Conservation (phyloP, 768 basidiomycete genomes). For the Suillus spraguei region DNA sequence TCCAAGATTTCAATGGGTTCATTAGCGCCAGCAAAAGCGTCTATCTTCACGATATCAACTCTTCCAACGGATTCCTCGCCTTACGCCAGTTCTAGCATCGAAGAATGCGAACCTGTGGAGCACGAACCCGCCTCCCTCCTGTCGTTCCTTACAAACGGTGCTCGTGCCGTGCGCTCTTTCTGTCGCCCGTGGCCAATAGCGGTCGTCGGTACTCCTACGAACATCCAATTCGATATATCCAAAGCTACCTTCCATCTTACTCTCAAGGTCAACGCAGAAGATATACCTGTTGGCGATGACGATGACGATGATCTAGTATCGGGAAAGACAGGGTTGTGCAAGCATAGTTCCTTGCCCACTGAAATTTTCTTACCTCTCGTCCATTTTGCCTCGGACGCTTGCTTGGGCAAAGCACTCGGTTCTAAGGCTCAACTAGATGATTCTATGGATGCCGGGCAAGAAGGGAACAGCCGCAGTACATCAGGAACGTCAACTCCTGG, state of each 20-base stretch:
- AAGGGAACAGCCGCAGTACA: neutral
- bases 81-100: conserved; percentile 13
- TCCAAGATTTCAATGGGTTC: conserved; percentile 5
- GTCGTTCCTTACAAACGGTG: conserved; percentile 81
- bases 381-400: conserved; percentile 68
- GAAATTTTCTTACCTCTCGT: conserved; percentile 92
- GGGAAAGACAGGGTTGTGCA: neutral
- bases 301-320: neutral
- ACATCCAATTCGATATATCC: conserved; percentile 76
- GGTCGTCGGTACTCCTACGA: conserved; percentile 65
- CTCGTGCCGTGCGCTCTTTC: conserved; percentile 84
- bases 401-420: conserved; percentile 25
- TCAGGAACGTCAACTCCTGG: conserved; percentile 11
- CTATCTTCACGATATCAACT: conserved; percentile 24
- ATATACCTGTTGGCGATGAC: conserved; percentile 36
- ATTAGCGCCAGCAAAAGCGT: conserved; percentile 17
- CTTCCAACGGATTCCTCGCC: conserved; percentile 21
- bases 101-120: neutral
- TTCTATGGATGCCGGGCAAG: neutral
- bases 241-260: conserved; percentile 71
- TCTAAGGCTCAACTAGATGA: neutral
- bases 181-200: conserved; percentile 80
- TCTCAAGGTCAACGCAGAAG: conserved; percentile 63
- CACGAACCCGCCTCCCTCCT: conserved; percentile 20
- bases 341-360: conserved; percentile 54